These are phyloP conservation scores for Mortierella hygrophila DNA, from an alignment of 192 early-diverging fungal species.

Conservation along the genomic window DNA sequence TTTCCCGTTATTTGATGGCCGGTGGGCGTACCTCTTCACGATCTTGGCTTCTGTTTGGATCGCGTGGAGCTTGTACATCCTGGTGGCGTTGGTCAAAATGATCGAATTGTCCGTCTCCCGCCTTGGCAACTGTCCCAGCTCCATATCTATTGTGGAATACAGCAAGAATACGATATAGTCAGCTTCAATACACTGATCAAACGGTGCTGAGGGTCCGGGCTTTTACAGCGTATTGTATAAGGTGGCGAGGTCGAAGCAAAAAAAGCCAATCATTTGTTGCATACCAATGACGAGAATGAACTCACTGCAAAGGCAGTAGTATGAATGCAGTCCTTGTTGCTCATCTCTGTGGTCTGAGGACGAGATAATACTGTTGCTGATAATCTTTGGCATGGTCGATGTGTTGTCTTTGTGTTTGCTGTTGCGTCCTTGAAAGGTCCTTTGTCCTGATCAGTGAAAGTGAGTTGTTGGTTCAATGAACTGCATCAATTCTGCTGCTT, in stretches of 20 bases:
- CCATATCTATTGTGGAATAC: conserved; percentile 44
- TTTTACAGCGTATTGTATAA: neutral
- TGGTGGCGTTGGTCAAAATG: conserved; percentile 61
- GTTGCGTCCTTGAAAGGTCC: neutral
- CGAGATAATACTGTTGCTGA: conserved; percentile 68
- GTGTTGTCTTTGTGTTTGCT: conserved; percentile 38
- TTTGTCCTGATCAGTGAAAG: conserved; percentile 3
- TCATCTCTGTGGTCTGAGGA: conserved; percentile 65
- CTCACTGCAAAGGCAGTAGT: conserved; percentile 73
- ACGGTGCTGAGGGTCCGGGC: neutral
- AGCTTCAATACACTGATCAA: neutral
- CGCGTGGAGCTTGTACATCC: conserved; percentile 70
- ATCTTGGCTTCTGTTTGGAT: conserved; percentile 48
- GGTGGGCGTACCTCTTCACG: conserved; percentile 54
- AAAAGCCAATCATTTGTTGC: neutral
- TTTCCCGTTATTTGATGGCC: neutral
- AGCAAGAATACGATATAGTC: neutral
- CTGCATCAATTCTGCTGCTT: neutral
- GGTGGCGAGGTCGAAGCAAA: neutral
- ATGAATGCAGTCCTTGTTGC: conserved; percentile 63
- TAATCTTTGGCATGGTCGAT: conserved; percentile 70
- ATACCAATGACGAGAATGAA: conserved; percentile 71
- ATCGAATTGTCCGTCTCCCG: conserved; percentile 64
- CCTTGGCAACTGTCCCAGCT: conserved; percentile 61
- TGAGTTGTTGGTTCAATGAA: neutral